Conservation (phyloP, 2,329 filamentous ascomycete species). For the Colletotrichum sidae region DNA sequence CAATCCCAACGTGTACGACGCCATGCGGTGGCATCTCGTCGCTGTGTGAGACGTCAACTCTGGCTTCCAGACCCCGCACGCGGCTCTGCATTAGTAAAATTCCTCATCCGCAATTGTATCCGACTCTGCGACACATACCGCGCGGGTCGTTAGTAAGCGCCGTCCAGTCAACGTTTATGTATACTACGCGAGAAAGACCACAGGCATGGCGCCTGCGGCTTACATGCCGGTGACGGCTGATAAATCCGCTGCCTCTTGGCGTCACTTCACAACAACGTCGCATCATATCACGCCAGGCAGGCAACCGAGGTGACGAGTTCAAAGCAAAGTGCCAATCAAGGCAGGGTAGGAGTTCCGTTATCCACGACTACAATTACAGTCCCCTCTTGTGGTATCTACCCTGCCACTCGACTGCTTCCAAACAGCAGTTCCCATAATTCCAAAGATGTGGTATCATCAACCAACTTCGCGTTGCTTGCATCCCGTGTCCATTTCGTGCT, state of each 20-base stretch:
- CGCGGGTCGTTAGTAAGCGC: too few relatives aligned
- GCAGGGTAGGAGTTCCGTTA: conserved; percentile 28
- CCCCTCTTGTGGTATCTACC: conserved; percentile 28
- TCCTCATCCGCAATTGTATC: too few relatives aligned
- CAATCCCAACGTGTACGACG: too few relatives aligned
- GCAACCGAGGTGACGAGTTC: not conserved
- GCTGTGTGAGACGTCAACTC: too few relatives aligned
- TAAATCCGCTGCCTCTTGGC: not conserved
- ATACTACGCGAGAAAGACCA: too few relatives aligned
- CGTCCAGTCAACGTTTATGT: too few relatives aligned
- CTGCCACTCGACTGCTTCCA: conserved; percentile 11
- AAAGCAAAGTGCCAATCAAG: not conserved
- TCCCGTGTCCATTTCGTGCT: conserved; percentile 9
- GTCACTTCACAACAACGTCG: not conserved
- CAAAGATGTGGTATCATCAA: conserved; percentile 34
- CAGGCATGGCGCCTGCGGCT: not conserved
- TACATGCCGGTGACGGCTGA: conserved; percentile 2
- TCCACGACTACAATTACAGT: conserved; percentile 37
- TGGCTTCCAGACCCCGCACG: too few relatives aligned
- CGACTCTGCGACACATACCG: too few relatives aligned
- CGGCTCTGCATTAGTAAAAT: too few relatives aligned
- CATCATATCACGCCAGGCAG: not conserved
- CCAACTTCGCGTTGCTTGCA: conserved; percentile 29
- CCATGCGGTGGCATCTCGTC: too few relatives aligned
- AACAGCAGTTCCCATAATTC: conserved; percentile 26